Evolutionary conservation across 75 land plant genomes (phyloP).

Genomic region (Chamaecyparis obtusa): DNA sequence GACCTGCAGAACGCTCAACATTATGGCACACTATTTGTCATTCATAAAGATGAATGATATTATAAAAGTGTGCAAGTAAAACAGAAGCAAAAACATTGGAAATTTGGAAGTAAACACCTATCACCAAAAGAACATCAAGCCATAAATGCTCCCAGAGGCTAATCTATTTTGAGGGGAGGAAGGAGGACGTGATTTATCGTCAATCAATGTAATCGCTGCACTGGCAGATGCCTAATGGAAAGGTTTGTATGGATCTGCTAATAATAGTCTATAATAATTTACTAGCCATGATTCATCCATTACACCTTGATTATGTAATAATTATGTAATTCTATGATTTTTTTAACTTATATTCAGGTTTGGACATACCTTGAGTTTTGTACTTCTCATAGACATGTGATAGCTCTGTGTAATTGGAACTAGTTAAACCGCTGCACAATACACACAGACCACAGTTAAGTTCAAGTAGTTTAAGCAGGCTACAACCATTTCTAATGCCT

Average conservation of each 20-base stretch:
- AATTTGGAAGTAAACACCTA: neutral
- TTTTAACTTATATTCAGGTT: neutral
- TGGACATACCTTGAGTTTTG: slow-evolving; percentile 58
- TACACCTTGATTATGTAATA: neutral
- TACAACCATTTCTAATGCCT: neutral
- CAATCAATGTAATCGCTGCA: neutral
- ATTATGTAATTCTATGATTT: neutral
- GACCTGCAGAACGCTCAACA: neutral
- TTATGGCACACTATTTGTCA: neutral
- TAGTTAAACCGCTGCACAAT: slow-evolving; percentile 71
- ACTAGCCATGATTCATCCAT: neutral
- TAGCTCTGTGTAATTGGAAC: slow-evolving; percentile 77
- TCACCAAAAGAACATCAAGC: neutral
- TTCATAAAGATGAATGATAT: neutral
- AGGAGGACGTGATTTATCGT: neutral
- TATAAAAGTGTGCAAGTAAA: neutral
- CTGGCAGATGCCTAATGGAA: neutral
- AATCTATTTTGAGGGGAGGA: neutral
- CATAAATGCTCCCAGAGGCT: neutral
- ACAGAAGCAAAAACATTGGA: neutral
- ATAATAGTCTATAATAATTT: neutral
- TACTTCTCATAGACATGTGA: slow-evolving; percentile 73
- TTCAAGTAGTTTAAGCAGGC: neutral
- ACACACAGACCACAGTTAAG: neutral
- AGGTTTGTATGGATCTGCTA: neutral